A percentile compares a stretch with the other conserved stretches of the same genome.
Evolutionary conservation across 768 basidiomycete genomes (phyloP).

Genomic region (Mycena pura): DNA sequence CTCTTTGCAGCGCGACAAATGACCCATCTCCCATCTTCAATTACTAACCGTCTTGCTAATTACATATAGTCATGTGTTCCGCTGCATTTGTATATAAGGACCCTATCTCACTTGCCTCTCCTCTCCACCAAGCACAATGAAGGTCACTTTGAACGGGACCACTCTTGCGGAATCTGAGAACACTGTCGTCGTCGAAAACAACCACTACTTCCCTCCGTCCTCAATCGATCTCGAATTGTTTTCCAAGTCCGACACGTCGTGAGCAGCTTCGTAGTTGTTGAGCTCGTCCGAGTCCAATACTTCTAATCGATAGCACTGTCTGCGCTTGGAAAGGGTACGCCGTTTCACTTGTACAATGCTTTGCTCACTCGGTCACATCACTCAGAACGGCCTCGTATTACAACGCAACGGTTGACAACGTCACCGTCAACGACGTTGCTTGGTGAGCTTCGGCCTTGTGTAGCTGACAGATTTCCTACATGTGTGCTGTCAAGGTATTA

Average conservation of each 20-base stretch:
- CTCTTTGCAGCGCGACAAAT: not conserved
- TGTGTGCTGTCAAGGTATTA: slow-evolving; percentile 61
- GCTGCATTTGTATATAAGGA: too few relatives aligned
- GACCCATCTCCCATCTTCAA: too few relatives aligned
- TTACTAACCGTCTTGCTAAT: too few relatives aligned
- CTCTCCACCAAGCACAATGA: slow-evolving; percentile 41
- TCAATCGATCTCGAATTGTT: slow-evolving; percentile 55
- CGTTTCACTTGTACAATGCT: not conserved
- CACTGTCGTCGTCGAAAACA: slow-evolving; percentile 67
- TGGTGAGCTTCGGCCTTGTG: slow-evolving; percentile 52
- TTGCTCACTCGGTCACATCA: not conserved
- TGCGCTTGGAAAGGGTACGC: slow-evolving; percentile 81
- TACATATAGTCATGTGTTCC: too few relatives aligned
- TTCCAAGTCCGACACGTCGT: slow-evolving; percentile 60
- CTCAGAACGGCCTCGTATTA: slow-evolving; percentile 73
- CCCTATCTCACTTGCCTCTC: not conserved
- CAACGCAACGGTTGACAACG: slow-evolving; percentile 56
- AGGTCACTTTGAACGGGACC: slow-evolving; percentile 55
- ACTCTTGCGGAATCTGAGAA: slow-evolving; percentile 64
- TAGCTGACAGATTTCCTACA: not conserved
- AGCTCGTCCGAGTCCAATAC: slow-evolving; percentile 1
- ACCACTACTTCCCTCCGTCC: slow-evolving; percentile 76
- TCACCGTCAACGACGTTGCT: slow-evolving; percentile 62
- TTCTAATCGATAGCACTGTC: slow-evolving; percentile 42
- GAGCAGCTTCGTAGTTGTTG: slow-evolving; percentile 19